These are phyloP conservation scores for Prinsepia uniflora DNA, from an alignment of 306 rosid genomes.

Conservation along the genomic window DNA sequence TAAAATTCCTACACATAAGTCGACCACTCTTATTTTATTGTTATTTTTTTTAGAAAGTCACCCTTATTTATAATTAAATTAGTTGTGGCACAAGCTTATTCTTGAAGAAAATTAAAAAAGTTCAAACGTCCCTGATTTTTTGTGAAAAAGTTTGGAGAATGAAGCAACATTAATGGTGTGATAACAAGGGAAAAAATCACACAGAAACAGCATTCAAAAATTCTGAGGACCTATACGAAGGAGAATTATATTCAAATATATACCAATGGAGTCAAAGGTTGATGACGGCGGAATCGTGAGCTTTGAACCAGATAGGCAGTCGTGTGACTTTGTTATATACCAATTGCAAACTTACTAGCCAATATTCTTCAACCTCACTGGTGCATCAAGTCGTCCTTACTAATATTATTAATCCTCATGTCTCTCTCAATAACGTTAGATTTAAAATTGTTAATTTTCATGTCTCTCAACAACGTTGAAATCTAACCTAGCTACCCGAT, in stretches of 20 bases:
- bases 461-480: no score
- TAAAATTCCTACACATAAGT: neutral
- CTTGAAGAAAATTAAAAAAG: neutral
- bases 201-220: conserved; percentile 15
- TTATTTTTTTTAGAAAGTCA: neutral
- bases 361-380: conserved; percentile 18
- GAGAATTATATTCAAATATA: neutral
- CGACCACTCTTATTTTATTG: neutral
- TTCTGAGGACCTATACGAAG: conserved; percentile 1
- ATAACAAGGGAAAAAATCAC: neutral
- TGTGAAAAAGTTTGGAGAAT: neutral
- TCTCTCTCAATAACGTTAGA: neutral
- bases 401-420: neutral
- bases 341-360: neutral
- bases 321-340: conserved; percentile 15
- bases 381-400: neutral
- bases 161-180: neutral
- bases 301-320: conserved; percentile 18
- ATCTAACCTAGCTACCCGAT: no score
- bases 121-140: neutral
- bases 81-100: neutral
- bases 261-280: conserved; percentile 26
- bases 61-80: neutral
- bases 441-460: neutral
- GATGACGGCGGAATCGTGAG: conserved; percentile 20